A percentile compares a stretch with the other conserved stretches of the same genome.
Conservation (phyloP, 495 filamentous ascomycete genomes). For the Aspergillus carlsbadensis region DNA sequence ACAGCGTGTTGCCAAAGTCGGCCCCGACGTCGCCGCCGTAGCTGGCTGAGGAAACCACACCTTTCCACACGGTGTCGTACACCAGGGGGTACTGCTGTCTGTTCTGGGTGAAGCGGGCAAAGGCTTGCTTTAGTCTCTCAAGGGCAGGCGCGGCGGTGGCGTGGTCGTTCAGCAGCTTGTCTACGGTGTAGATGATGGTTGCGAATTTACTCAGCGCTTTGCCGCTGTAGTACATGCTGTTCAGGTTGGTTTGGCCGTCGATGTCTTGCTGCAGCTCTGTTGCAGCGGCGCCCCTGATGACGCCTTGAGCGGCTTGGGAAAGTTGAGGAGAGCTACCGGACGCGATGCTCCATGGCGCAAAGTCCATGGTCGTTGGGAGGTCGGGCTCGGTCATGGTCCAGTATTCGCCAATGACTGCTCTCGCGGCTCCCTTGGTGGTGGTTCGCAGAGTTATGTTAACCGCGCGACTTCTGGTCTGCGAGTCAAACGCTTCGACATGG, state of each 20-base stretch:
- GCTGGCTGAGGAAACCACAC: constrained; percentile 75
- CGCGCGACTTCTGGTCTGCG: constrained; percentile 49
- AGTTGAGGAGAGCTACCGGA: constrained; percentile 51
- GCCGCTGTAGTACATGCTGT: constrained; percentile 94
- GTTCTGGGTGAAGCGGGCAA: constrained; percentile 75
- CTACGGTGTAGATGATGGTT: constrained; percentile 63
- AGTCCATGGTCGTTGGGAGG: constrained; percentile 72
- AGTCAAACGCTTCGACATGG: constrained; percentile 73
- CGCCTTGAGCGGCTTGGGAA: constrained; percentile 47
- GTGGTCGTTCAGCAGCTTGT: constrained; percentile 62
- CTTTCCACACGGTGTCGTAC: constrained; percentile 83
- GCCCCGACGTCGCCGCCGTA: constrained; percentile 73
- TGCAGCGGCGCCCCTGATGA: constrained; percentile 56
- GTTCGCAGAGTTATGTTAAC: constrained; percentile 67
- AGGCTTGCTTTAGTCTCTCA: constrained; percentile 68
- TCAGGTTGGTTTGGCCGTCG: constrained; percentile 63
- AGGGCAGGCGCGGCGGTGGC: constrained; percentile 61
- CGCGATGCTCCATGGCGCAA: constrained; percentile 69
- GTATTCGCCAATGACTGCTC: constrained; percentile 66
- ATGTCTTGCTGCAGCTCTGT: constrained; percentile 75
- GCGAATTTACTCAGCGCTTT: constrained; percentile 93
- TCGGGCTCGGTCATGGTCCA: constrained; percentile 77
- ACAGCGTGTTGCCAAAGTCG: constrained; percentile 82
- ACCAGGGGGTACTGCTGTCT: constrained; percentile 74
- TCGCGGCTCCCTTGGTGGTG: constrained; percentile 81